Base-by-base conservation (phyloP, 2,329 filamentous ascomycete species). In the Hymenoscyphus scutula region DNA sequence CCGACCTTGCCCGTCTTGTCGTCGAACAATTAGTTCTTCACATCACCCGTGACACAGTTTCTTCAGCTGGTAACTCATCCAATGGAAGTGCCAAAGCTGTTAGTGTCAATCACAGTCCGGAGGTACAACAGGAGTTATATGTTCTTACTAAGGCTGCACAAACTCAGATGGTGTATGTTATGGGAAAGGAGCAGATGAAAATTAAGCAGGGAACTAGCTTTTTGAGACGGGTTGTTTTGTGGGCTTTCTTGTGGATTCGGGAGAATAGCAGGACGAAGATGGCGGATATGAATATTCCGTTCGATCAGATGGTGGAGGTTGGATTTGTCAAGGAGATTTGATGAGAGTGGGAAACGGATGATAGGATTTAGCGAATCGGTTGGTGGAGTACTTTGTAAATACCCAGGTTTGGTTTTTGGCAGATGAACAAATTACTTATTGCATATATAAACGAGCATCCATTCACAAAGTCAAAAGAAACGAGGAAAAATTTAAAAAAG, bases 251-350 rank as follows among this genome's bases (percentile, higher is more conserved):
- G 63, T 89, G 86, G 78, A 80, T 89, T 58, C 76, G 87, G 32
- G 87, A 90, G 45, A 89, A 89, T 64, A 85, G 84, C 13, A 76
- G 87, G 58, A 81, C 83, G 1, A 90, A 89, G 77, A 83, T 89
- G 74, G 84, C 86, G 15, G 86, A 86, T 68, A 74, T 89, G 62
- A 76, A 82, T 56, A 75, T 89, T 51, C 80, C 82, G 0, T 80
- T 83, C 63, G 86, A 89, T 63, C 80, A 81, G 56, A 72, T 89
- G 56, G 82, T 90, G 19, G 88, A 89, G 75, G 85, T 90, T 19
- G 88, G 88, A 0, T 90, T 89, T 71, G 80, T 89, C 1, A 89
- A 88, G 74, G 84, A 89, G 65, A 84, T 89, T 60, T 53, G 48
- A 29, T 25, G 48, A 53, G 23, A 29, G 10, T 53, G 5, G 23